Base-by-base conservation (phyloP, 2,329 filamentous ascomycete species). In the Exophiala mesophila region DNA sequence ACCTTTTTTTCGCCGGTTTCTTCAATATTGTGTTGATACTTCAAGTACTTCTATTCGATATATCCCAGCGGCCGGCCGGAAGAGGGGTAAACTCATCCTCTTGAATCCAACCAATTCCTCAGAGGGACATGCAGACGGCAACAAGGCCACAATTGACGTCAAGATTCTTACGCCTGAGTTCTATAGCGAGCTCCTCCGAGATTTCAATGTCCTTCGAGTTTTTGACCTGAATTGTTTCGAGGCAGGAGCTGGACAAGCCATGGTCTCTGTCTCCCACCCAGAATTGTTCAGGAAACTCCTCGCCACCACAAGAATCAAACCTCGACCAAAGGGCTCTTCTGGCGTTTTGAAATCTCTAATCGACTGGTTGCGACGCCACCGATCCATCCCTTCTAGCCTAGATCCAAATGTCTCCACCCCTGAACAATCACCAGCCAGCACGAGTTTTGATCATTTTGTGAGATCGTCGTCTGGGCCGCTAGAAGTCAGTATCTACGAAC, bases 101-200 rank as follows among this genome's bases (percentile, higher is more conserved):
- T 17, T 19, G n/a, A 15, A 16, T 10, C n/a, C 19, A 23, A 37
- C 19, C 5, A 15, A 3, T 26, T 18, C 8, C 8, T 24, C 15
- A 3, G 3, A 4, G 4, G 8, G 5, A 15, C 33, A 7, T 9
- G 6, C 5, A n/a, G 24, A 13, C 8, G 17, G 13, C 10, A 6
- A 28, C 5, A 20, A 23, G 19, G 7, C 17, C 8, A 5, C 31
- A n/a, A 32, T 49, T 15, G 30, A 39, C 17, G n/a, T 50, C 23
- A 35, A 37, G n/a, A 34, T 46, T 4, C 20, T 49, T 12, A 49
- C 44, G 19, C 48, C 50, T 6, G 40, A 32, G 24, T 53, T 41
- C 33, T 53, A 51, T 21, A 12, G 39, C 15, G 41, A 52, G 26
- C 5, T 52, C 10, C 36, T 23, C 10, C 39, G 43, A 13, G 21